phyloP scores from a whole-genome alignment of 2,329 filamentous ascomycete genomes.

The Claviceps purpurea region DNA sequence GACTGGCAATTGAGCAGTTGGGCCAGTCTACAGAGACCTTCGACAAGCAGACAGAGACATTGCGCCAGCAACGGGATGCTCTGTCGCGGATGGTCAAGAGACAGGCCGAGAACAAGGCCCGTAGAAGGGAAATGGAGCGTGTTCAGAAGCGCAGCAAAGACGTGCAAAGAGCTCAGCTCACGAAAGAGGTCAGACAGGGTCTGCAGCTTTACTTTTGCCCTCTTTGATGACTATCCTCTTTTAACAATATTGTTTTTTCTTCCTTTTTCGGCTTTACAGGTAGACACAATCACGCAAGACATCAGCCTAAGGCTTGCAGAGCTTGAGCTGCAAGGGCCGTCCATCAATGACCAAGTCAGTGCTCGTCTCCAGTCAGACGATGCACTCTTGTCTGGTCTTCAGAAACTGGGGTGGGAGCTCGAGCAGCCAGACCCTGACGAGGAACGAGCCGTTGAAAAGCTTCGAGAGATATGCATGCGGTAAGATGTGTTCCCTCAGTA shows the following conservation, averaged over 20 bases:
- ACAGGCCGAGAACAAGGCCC: conserved; percentile 16
- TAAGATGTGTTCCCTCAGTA: conserved; percentile 8
- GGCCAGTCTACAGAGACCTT: conserved; percentile 51
- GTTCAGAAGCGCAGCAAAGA: conserved; percentile 18
- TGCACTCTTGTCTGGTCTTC: conserved; percentile 48
- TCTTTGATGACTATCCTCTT: not conserved
- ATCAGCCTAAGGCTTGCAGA: conserved; percentile 34
- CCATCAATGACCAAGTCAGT: conserved; percentile 34
- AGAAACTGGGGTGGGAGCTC: conserved; percentile 52
- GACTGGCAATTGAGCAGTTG: conserved; percentile 48
- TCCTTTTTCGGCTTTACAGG: conserved; percentile 16
- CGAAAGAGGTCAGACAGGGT: conserved; percentile 23
- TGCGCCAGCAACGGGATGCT: conserved; percentile 50
- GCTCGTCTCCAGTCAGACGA: conserved; percentile 47
- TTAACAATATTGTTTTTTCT: not conserved
- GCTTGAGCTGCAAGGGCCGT: conserved; percentile 35
- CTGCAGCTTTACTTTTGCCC: not conserved
- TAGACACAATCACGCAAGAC: conserved; percentile 33
- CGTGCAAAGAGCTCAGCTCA: conserved; percentile 27
- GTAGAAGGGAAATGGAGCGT: conserved; percentile 17
- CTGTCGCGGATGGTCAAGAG: conserved; percentile 37
- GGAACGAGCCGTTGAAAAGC: conserved; percentile 37
- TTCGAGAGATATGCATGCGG: conserved; percentile 46
- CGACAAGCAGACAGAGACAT: conserved; percentile 45
- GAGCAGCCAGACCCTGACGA: conserved; percentile 38